These are phyloP conservation scores for Lagenidium giganteum DNA, from an alignment of 352 stramenopile species.

Conservation along the genomic window DNA sequence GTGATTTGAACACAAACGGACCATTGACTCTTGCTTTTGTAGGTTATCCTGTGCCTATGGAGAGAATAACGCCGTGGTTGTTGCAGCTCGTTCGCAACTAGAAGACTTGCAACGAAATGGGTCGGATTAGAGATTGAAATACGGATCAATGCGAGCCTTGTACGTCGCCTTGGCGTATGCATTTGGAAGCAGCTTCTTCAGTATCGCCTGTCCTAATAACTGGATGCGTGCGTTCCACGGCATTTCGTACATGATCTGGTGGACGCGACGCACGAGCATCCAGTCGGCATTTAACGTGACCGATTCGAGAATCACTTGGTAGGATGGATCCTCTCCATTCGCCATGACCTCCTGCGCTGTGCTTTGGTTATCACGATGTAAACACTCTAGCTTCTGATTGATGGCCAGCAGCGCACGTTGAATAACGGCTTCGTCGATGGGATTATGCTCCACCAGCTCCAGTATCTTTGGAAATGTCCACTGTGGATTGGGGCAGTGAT, in stretches of 20 bases:
- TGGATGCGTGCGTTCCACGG: slow-evolving; percentile 53
- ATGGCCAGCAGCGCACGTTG: slow-evolving; percentile 50
- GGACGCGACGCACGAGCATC: slow-evolving; percentile 48
- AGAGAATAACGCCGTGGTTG: slow-evolving; percentile 12
- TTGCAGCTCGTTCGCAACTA: slow-evolving; percentile 17
- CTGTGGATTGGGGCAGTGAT: slow-evolving; percentile 40
- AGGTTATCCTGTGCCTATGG: slow-evolving; percentile 25
- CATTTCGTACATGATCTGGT: slow-evolving; percentile 64
- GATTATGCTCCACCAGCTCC: slow-evolving; percentile 47
- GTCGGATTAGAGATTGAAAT: slow-evolving; percentile 54
- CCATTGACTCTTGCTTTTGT: background rate
- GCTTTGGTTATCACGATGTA: slow-evolving; percentile 16
- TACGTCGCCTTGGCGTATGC: slow-evolving; percentile 65
- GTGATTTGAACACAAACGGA: no score
- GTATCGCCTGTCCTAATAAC: slow-evolving; percentile 39
- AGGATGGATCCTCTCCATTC: slow-evolving; percentile 3
- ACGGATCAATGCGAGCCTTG: slow-evolving; percentile 68
- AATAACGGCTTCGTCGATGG: slow-evolving; percentile 50
- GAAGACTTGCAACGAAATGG: slow-evolving; percentile 22
- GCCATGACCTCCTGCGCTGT: background rate
- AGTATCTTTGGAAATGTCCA: slow-evolving; percentile 53
- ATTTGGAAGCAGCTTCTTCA: slow-evolving; percentile 53
- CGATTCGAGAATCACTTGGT: slow-evolving; percentile 23
- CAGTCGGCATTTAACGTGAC: slow-evolving; percentile 48
- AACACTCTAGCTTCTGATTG: slow-evolving; percentile 42